Conservation (phyloP, 1,139 yeast genomes). For the Sugiyamaella paludigena region DNA sequence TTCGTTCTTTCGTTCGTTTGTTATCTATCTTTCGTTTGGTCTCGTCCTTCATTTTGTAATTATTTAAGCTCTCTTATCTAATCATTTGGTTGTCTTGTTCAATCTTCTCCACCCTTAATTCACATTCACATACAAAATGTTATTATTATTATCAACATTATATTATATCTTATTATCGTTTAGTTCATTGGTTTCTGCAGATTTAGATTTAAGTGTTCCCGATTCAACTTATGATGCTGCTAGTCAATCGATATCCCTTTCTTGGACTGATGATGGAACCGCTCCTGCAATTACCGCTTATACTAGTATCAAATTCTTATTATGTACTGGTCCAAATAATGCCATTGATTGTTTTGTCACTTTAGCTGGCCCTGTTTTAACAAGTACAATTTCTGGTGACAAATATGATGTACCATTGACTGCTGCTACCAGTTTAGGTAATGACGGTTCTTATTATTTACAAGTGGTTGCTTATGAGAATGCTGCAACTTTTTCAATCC, state of each 20-base stretch:
- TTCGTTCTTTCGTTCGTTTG: no score
- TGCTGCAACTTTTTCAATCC: constrained; percentile 50
- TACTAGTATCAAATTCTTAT: constrained; percentile 48
- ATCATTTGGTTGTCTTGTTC: no score
- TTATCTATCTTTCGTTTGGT: no score
- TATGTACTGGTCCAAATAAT: constrained; percentile 67
- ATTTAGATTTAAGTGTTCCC: constrained; percentile 54
- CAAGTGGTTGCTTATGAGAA: constrained; percentile 56
- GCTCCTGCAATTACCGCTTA: constrained; percentile 49
- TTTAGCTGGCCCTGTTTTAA: not conserved
- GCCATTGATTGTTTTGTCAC: constrained; percentile 34
- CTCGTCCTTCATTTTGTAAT: no score
- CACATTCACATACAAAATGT: not conserved
- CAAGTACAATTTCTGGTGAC: constrained; percentile 14
- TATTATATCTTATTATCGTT: not conserved
- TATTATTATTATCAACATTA: not conserved
- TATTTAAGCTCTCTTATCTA: no score
- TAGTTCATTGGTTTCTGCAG: constrained; percentile 41
- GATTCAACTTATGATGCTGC: constrained; percentile 38
- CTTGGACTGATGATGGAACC: constrained; percentile 61
- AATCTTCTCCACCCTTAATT: not conserved
- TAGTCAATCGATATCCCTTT: constrained; percentile 49
- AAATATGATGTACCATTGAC: constrained; percentile 31
- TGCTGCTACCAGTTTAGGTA: constrained; percentile 47
- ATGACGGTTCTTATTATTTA: constrained; percentile 65